Evolutionary conservation across 768 basidiomycete genomes (phyloP).

Genomic region (Heimioporus sp.): DNA sequence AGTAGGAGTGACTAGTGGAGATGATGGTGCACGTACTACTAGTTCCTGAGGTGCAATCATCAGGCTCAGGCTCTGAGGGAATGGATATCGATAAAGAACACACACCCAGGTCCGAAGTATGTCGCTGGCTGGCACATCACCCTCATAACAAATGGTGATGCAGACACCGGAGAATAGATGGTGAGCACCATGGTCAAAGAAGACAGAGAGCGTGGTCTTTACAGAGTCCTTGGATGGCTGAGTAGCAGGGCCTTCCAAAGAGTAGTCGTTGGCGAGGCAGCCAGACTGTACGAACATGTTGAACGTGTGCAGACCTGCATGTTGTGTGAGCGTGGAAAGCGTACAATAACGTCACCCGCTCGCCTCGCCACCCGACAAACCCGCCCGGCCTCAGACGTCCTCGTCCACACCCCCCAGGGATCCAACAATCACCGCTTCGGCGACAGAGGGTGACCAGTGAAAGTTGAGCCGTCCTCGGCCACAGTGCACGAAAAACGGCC

Average conservation of each 20-base stretch:
- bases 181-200: neutral
- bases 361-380: constrained; percentile 1
- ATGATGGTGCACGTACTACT: neutral
- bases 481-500: constrained; percentile 57
- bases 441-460: constrained; percentile 56
- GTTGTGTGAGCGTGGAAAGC: too few relatives aligned
- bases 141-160: neutral
- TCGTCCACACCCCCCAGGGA: constrained; percentile 44
- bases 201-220: neutral
- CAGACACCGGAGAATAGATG: neutral
- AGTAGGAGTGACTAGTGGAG: neutral
- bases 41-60: too few relatives aligned
- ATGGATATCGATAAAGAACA: too few relatives aligned
- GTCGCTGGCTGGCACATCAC: too few relatives aligned
- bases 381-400: neutral
- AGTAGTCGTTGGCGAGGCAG: neutral
- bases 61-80: too few relatives aligned
- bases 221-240: neutral
- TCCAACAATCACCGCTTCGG: constrained; percentile 61
- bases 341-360: too few relatives aligned
- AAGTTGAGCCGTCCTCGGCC: constrained; percentile 73
- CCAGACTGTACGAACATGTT: neutral
- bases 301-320: too few relatives aligned
- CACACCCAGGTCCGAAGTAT: too few relatives aligned
- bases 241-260: neutral